A percentile compares a stretch with the other conserved stretches of the same genome.
Evolutionary conservation across 306 rosid species (phyloP).

Genomic region (Vigna unguiculata): DNA sequence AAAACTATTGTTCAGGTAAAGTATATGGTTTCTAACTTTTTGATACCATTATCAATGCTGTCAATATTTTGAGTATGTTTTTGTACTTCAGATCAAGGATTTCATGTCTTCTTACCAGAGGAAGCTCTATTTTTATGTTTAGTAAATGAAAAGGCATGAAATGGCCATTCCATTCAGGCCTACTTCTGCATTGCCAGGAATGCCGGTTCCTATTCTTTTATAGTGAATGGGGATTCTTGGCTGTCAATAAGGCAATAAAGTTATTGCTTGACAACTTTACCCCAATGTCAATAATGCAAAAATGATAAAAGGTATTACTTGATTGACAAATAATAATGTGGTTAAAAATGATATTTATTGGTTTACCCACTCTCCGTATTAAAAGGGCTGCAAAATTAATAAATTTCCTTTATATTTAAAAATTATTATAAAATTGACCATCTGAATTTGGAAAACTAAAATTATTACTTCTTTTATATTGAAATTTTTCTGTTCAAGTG

Average conservation of each 20-base stretch:
- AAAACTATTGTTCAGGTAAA: conserved; percentile 66
- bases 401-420: conserved; percentile 4
- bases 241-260: neutral
- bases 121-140: neutral
- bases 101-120: neutral
- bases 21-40: conserved; percentile 36
- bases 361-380: conserved; percentile 4
- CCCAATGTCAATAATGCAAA: conserved; percentile 6
- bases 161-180: conserved; percentile 19
- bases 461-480: neutral
- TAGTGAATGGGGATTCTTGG: conserved; percentile 1
- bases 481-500: neutral
- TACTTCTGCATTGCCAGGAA: conserved; percentile 30
- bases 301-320: neutral
- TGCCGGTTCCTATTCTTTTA: neutral
- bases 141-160: conserved; percentile 23
- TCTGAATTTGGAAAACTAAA: conserved; percentile 24
- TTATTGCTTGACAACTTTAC: conserved; percentile 12
- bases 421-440: neutral
- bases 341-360: conserved; percentile 8
- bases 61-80: conserved; percentile 34
- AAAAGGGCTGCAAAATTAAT: neutral
- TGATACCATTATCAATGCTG: conserved; percentile 6
- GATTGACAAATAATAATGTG: conserved; percentile 16
- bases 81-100: conserved; percentile 20